Evolutionary conservation across 257 asterid species (phyloP).

Genomic region (Capsicum baccatum): DNA sequence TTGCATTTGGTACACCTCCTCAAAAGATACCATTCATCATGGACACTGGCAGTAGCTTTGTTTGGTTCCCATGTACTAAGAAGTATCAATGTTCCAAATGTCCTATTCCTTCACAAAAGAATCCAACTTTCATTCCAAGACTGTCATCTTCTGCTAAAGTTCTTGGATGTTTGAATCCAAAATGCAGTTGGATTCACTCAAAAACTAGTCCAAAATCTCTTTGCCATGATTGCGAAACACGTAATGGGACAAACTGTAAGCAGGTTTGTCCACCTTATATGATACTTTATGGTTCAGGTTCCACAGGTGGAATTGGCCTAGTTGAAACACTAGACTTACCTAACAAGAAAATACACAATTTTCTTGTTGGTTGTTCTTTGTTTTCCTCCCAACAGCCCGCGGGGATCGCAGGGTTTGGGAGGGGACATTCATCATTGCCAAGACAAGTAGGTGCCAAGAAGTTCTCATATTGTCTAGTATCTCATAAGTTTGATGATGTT

Average conservation of each 20-base stretch:
- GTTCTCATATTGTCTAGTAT: conserved; percentile 75
- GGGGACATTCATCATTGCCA: conserved; percentile 72
- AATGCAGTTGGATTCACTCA: conserved; percentile 77
- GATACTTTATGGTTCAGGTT: conserved; percentile 75
- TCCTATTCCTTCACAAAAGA: conserved; percentile 39
- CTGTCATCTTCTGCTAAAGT: conserved; percentile 68
- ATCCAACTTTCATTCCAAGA: conserved; percentile 66
- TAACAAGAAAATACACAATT: conserved; percentile 43
- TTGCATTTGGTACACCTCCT: conserved; percentile 89
- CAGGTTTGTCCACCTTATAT: conserved; percentile 83
- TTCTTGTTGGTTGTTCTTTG: conserved; percentile 80
- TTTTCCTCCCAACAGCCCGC: conserved; percentile 75
- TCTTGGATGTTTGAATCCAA: conserved; percentile 72
- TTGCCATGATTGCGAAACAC: conserved; percentile 54
- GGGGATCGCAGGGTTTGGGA: conserved; percentile 86
- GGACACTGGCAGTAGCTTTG: conserved; percentile 89
- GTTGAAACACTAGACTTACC: conserved; percentile 64
- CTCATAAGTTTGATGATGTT: conserved; percentile 67
- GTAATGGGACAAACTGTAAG: conserved; percentile 47
- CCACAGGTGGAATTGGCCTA: conserved; percentile 75
- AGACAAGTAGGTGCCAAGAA: conserved; percentile 70
- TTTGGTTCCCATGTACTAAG: conserved; percentile 90
- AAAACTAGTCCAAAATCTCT: conserved; percentile 47
- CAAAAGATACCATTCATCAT: conserved; percentile 63
- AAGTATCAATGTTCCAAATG: conserved; percentile 53